Base-by-base conservation (phyloP, 768 basidiomycete genomes). In the Termitomyces sp. region DNA sequence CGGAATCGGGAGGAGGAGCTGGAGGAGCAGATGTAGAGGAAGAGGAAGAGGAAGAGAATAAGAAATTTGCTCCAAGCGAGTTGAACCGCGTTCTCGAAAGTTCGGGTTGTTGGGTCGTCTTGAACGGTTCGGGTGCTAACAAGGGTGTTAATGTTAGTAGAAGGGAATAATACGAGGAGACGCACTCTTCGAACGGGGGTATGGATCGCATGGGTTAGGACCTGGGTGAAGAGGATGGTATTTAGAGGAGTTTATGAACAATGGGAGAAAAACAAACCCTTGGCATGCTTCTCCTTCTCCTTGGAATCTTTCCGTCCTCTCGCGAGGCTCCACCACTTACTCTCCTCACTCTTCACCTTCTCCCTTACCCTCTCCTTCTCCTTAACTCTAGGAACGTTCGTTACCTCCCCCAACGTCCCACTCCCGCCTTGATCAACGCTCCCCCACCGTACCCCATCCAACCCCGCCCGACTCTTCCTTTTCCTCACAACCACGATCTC, bases 291-390 rank as follows among this genome's bases (percentile, higher is more conserved):
- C 20, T 72, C 80, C 72, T 83, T 84, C 67, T 86, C 86, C 70
- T 90, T 89, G 17, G 84, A 85, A 59, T 89, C 90, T 69, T 86
- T 91, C 66, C 87, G 74, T 10, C 88, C 88, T 14, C 89, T 76
- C 6, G 89, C 86, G 61, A 93, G 86, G 63, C 83, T 92, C 92
- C 91, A 93, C 90, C 91, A 93, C 71, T 86, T 89, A 68, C 81
- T 79, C 67, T 74, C 73, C 37, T 74, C 74, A 1, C 56, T 63
- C 66, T 77, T 76, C 65, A 66, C 72, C 69, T 75, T 81, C 69
- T 62, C 63, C 48, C 63, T 40, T 3, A 10, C 31, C 55, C 34
- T 70, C 60, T 69, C 71, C 67, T 65, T 29, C 29, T 63, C 62
- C 42, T 65, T 34, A 2, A 68, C 69, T 43, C 73, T 50, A 5